Evolutionary conservation across 345 rosid species (phyloP).

Genomic region (Syzygium oleosum): DNA sequence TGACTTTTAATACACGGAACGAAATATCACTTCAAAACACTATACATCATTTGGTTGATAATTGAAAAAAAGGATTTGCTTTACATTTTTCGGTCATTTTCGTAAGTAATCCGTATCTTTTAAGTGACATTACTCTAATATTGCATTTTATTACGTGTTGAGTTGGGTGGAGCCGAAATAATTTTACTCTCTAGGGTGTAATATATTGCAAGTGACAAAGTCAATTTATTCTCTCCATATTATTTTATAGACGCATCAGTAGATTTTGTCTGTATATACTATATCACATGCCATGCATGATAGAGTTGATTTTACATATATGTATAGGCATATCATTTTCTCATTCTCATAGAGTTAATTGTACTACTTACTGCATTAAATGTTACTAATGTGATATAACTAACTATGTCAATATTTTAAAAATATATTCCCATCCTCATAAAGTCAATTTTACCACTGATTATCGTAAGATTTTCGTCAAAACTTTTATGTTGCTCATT

Average conservation of each 20-base stretch:
- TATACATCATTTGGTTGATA: neutral
- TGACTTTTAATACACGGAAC: neutral
- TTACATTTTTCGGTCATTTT: neutral
- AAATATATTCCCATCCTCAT: neutral
- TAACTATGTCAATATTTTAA: neutral
- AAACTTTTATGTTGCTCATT: neutral
- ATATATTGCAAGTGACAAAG: neutral
- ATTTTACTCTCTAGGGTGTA: neutral
- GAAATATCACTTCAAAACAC: neutral
- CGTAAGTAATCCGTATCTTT: neutral
- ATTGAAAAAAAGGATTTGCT: neutral
- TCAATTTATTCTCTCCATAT: neutral
- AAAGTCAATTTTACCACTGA: neutral
- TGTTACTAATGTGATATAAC: neutral
- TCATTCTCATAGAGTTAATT: neutral
- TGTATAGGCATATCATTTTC: neutral
- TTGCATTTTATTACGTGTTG: neutral
- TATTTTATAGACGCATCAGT: neutral
- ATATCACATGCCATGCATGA: too few species aligned
- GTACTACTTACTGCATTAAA: neutral
- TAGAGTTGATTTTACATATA: neutral
- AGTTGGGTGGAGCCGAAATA: neutral
- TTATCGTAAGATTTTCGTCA: too few species aligned
- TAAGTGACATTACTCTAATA: neutral
- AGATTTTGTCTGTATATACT: too few species aligned